Base-by-base conservation (phyloP, 1,284 basidiomycete genomes). In the Sporisorium iseilematis-ciliati region DNA sequence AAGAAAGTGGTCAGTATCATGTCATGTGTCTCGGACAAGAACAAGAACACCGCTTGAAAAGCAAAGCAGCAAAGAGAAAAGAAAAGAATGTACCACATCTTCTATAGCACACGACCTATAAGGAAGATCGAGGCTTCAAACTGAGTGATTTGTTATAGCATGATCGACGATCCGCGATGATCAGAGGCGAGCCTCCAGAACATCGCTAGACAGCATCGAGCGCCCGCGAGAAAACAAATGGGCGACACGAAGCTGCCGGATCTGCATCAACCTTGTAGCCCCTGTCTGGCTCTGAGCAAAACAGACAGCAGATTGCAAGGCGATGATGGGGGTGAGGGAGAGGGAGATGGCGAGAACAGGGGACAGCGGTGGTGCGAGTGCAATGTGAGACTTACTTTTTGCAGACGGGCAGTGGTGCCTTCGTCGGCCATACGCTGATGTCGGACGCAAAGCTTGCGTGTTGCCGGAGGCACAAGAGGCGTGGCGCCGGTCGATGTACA, bases 381-480 rank as follows among this genome's bases (percentile, higher is more conserved):
- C 12, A n/a, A 23, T 10, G 11, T 14, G 18, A 41, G 23, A 86
- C 90, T 82, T 78, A 95, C 96, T 89, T 92, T 91, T 86, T 99
- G 97, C 16, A 99, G 88, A 87, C 93, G 95, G 68, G 93, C 88
- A 84, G 93, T 97, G 29, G 92, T 94, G 23, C 94, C 94, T 85
- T 97, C 92, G 87, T 99, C 95, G 8, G 97, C 97, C 92, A 97
- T 99, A 52, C 95, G 90, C 87, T 97, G 93, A 87, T 99, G 96
- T 42, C 94, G 87, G 11, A 94, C 90, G 84, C 94, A 96, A 14
- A 96, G 88, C 86, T 93, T 94, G 51, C 79, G 77, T 7, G 78
- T 65, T 38, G 77, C 55, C 29, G 78, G 73, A 3, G 78, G 73
- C 3, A 73, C 57, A 1, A 79, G 71, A 7, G 77, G 69, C 3